Evolutionary conservation across 78 protist species (phyloP), one percentile per base, ranked within the genome.

Genomic region (Polysphondylium violaceum): DNA sequence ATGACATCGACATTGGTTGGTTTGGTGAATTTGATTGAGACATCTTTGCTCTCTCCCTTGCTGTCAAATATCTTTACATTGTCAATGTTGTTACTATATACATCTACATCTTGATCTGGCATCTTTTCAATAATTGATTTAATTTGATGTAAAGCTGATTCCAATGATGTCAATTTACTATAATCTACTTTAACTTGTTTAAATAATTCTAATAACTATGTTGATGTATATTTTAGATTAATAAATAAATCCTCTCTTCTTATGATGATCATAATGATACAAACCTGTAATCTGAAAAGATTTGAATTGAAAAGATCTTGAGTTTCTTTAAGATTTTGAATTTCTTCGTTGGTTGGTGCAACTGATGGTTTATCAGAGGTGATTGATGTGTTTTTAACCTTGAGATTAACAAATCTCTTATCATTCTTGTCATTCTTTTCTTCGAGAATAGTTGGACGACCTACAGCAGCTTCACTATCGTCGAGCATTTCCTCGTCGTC

Each of bases 121-220:
- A 88, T 74, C 17, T 64, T 44, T 38, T 69, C 85, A 40, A 88
- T 43, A 0, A 51, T 17, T 3, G 44, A 9, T 51, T 88, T 88
- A 11, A 88, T 25, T 55, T 69, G 76, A 47, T 55, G 76, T 14
- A 88, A 53, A 16, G 94, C 76, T 14, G 86, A 65, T 53, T 88
- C 94, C 27, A 88, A 31, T 40, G 94, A 40, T 12, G 87, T 38
- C 5, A 81, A 64, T 51, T 78, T 74, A 19, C 71, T 61, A 65
- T 76, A 88, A 44, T 88, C 81, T 2, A 88, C 59, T 76, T 88
- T 88, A 31, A 88, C 35, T 71, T 88, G 87, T 50, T 67, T 61
- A 25, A 88, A 76, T 5, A 76, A 60, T 38, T 88, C 94, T 2
- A 21, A 47, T 29, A 72, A 31, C 77, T 72, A 14, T 7, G 12